A percentile compares a stretch with the other conserved stretches of the same genome.
Conservation (phyloP, 2,329 filamentous ascomycete genomes). For the Aureobasidium sp. region DNA sequence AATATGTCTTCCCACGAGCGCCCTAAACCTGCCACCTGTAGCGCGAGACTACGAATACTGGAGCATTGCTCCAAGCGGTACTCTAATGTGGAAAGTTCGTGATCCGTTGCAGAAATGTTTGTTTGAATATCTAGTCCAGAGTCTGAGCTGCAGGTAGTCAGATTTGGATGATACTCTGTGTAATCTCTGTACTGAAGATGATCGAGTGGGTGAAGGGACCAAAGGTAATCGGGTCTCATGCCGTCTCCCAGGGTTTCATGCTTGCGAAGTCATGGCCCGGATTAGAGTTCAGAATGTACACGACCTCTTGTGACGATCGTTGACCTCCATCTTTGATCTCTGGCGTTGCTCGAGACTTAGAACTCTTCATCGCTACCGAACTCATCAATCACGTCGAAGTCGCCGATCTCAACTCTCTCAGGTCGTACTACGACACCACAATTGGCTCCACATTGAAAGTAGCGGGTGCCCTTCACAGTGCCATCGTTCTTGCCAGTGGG, state of each 20-base stretch:
- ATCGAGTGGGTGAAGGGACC: too few species aligned
- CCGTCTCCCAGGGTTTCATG: background rate
- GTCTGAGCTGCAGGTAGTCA: background rate
- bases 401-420: conserved; percentile 69
- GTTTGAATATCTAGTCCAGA: background rate
- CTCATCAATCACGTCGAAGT: conserved; percentile 60
- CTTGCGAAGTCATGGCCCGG: background rate
- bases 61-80: background rate
- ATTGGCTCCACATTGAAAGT: conserved; percentile 64
- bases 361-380: conserved; percentile 72
- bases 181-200: background rate
- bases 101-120: background rate
- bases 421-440: conserved; percentile 73
- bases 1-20: background rate
- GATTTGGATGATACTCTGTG: background rate
- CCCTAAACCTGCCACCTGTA: background rate
- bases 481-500: conserved; percentile 80
- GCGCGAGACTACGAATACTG: background rate
- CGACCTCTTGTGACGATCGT: background rate
- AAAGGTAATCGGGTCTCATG: background rate
- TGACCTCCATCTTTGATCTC: background rate
- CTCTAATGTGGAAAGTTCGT: background rate
- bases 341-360: conserved; percentile 18
- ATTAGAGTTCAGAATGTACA: background rate
- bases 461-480: conserved; percentile 56